Evolutionary conservation across 2,329 filamentous ascomycete species (phyloP).

Genomic region (Aspergillus arachidicola): DNA sequence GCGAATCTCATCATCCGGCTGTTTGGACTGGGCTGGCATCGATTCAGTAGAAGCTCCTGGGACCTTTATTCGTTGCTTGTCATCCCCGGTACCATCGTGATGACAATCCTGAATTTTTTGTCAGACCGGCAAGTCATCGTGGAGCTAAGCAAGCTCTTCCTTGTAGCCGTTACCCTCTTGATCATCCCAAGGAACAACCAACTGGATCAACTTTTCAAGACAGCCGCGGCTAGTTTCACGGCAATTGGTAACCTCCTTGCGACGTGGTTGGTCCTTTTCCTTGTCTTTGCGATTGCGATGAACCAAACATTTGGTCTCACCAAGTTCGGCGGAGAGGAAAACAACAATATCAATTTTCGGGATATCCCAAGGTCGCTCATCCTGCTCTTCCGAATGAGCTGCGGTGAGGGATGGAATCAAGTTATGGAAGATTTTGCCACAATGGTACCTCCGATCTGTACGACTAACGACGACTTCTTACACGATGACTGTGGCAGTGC

Average conservation of each 20-base stretch:
- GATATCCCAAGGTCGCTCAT: conserved; percentile 93
- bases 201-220: conserved; percentile 97
- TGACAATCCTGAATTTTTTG: conserved; percentile 74
- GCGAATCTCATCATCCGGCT: conserved; percentile 82
- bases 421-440: conserved; percentile 94
- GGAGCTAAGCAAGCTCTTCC: conserved; percentile 88
- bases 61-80: conserved; percentile 84
- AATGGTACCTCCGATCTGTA: conserved; percentile 79
- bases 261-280: conserved; percentile 95
- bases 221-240: conserved; percentile 87
- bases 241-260: conserved; percentile 89
- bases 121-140: conserved; percentile 63
- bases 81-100: conserved; percentile 78
- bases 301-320: conserved; percentile 96
- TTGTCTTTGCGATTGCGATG: conserved; percentile 94
- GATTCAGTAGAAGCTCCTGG: conserved; percentile 93
- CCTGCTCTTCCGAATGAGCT: conserved; percentile 87
- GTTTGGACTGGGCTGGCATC: conserved; percentile 84
- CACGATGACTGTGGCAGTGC: conserved; percentile 90
- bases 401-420: conserved; percentile 94
- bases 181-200: conserved; percentile 96
- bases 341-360: conserved; percentile 84
- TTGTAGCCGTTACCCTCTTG: conserved; percentile 85
- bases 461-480: conserved; percentile 71
- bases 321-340: conserved; percentile 74